Evolutionary conservation across 73 alveolate species (phyloP), one percentile per base, ranked within the genome.

Genomic region (Paramecium biaurelia): DNA sequence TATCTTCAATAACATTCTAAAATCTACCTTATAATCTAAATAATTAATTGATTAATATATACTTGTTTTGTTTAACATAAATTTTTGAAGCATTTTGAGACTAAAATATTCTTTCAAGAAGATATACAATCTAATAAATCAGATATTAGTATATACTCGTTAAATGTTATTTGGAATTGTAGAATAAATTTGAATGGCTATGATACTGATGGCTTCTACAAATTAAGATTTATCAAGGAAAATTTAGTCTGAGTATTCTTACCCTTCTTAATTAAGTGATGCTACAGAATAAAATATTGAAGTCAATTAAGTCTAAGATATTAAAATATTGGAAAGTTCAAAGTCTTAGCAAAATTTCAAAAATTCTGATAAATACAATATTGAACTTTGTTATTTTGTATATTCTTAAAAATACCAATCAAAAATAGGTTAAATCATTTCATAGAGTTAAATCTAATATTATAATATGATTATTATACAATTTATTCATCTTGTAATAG

Each of bases 121-220:
- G 45, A 72, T 72, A 72, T 72, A 38, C 86, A 72, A 72, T 72
- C 86, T 72, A 72, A 30, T 47, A 47, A n/a, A 53, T 72, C 32
- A 28, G n/a, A 72, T 35, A 35, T 35, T 7, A 34, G 15, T 28
- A 72, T 72, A 70, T 72, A 72, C 86, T 72, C 86, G 14, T 72
- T 72, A 72, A 15, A 72, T 72, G 28, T 32, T 32, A 11, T 72
- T 35, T 35, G 38, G 57, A 72, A 72, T 42, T 14, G 86, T 72
- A 20, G 56, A 30, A 37, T 72, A 72, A 12, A 72, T 38, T 35
- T 35, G 32, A 15, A 72, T 72, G 18, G 86, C 86, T 12, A 72
- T 72, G 5, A 72, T 72, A 72, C 86, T 72, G 10, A 72, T 38
- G 21, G 86, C 86, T n/a, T 72, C 86, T 2, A 72, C 86, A 72